A percentile compares a stretch with the other conserved stretches of the same genome.
Conservation (phyloP, 1,284 basidiomycete species). For the Microbotryomycetes sp. region DNA sequence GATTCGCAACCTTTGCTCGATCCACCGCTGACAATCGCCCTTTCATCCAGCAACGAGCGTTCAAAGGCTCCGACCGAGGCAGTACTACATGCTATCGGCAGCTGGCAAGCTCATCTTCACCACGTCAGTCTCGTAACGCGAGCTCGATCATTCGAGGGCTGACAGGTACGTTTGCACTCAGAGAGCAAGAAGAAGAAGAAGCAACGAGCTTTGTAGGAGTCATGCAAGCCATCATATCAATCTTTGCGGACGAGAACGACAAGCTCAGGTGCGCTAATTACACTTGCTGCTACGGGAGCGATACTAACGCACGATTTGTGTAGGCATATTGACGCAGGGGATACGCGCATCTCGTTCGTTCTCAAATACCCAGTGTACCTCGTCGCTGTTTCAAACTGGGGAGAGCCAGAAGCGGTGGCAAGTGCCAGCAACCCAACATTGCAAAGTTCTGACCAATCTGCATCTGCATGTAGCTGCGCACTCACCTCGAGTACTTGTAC, state of each 20-base stretch:
- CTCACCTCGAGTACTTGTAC: conserved; percentile 90
- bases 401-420: conserved; percentile 87
- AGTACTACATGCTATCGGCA: conserved; percentile 86
- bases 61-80: conserved; percentile 48
- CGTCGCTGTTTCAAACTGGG: conserved; percentile 81
- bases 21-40: too few species aligned
- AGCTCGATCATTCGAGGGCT: background rate
- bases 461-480: conserved; percentile 59
- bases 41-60: too few species aligned
- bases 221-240: conserved; percentile 77
- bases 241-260: conserved; percentile 41
- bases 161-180: conserved; percentile 22
- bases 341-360: conserved; percentile 70
- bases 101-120: conserved; percentile 90
- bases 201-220: conserved; percentile 79
- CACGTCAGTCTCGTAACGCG: conserved; percentile 48
- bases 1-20: too few species aligned
- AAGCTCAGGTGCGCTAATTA: conserved; percentile 21
- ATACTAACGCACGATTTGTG: background rate
- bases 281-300: background rate
- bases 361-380: conserved; percentile 83
- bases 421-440: conserved; percentile 41
- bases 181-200: conserved; percentile 46
- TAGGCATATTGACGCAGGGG: conserved; percentile 62
- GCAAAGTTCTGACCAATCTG: background rate